Evolutionary conservation across 2,329 filamentous ascomycete genomes (phyloP).

Genomic region (Sporothrix sp.): DNA sequence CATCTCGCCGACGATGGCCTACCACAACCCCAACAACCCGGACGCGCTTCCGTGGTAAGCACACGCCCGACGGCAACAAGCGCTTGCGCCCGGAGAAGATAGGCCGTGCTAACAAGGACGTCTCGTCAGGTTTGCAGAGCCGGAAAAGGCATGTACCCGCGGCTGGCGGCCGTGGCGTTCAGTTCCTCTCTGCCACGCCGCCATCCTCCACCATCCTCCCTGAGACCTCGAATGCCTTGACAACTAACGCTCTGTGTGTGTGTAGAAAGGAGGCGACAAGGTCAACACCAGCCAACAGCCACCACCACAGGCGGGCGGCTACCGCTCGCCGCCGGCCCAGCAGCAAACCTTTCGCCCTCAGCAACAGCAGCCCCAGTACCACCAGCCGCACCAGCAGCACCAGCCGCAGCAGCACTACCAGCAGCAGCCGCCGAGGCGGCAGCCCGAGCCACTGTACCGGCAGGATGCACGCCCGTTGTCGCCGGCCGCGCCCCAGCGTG

Average conservation of each 20-base stretch:
- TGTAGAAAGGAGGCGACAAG: slow-evolving; percentile 28
- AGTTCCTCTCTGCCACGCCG: no score
- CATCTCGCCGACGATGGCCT: slow-evolving; percentile 63
- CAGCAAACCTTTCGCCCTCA: slow-evolving; percentile 21
- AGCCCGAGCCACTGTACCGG: slow-evolving; percentile 26
- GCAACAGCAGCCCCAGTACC: slow-evolving; percentile 32
- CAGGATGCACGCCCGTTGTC: slow-evolving; percentile 20
- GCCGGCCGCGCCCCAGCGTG: slow-evolving; percentile 6
- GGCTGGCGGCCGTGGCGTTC: no score
- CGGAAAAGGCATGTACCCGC: slow-evolving; percentile 35
- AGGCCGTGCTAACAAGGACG: neutral
- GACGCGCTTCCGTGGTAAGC: slow-evolving; percentile 86
- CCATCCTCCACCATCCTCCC: no score
- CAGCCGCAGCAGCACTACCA: slow-evolving; percentile 24
- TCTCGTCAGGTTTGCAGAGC: slow-evolving; percentile 38
- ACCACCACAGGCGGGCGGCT: slow-evolving; percentile 2
- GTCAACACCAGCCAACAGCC: slow-evolving; percentile 1
- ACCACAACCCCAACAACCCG: slow-evolving; percentile 86
- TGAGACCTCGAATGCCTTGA: no score
- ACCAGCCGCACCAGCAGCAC: slow-evolving; percentile 1
- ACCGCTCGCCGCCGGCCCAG: slow-evolving; percentile 16
- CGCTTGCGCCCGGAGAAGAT: no score
- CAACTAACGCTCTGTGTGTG: slow-evolving; percentile 7
- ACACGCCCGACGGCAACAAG: no score
- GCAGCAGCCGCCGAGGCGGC: slow-evolving; percentile 39